Base-by-base conservation (phyloP, 1,139 yeast species). In the Sugiyamaella xylanicola region DNA sequence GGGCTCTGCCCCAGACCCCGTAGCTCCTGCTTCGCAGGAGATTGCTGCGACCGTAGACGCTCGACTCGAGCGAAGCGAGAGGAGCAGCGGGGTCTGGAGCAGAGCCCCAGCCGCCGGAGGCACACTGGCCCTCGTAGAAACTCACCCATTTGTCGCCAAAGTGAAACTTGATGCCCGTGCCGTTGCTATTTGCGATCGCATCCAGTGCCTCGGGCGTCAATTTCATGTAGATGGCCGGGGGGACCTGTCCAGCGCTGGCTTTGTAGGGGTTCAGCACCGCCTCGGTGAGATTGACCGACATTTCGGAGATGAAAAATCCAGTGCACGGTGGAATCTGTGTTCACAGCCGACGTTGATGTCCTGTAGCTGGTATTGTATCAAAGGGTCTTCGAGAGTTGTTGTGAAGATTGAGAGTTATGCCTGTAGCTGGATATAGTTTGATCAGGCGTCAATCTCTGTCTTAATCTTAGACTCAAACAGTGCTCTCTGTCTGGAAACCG, bases 181-280 rank as follows among this genome's bases (percentile, higher is more conserved):
- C 62, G 19, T 55, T 47, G 15, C 55, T 43, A 21, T 53, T 50
- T 16, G 60, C 55, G 17, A 63, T 59, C 16, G 63, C 58, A 15
- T 62, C 61, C 9, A 69, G 51, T 5, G 65, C 62, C 36, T 63
- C 69, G 15, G 64, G 59, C 13, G 69, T 66, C 53, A 70, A 64
- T 56, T 65, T 67, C 49, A 70, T 56, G 45, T 59, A 67, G 45
- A 69, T 58, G 4, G 72, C 73, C 21, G 40, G 15, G 2, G 55
- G 51, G 29, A 51, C 48, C 2, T n/a, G 20, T 2, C 42, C 32
- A 13, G 45, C 7, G 35, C 29, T 17, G 11, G 42, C 2, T 4
- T 35, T 36, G 41, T 46, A 46, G 27, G 56, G 56, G n/a, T 35
- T 37, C 35, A 54, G 43, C 9, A 39, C 51, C 27, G 54, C 50